These are phyloP conservation scores for Phytopythium aichiense DNA, from an alignment of 352 stramenopile genomes.

Conservation along the genomic window DNA sequence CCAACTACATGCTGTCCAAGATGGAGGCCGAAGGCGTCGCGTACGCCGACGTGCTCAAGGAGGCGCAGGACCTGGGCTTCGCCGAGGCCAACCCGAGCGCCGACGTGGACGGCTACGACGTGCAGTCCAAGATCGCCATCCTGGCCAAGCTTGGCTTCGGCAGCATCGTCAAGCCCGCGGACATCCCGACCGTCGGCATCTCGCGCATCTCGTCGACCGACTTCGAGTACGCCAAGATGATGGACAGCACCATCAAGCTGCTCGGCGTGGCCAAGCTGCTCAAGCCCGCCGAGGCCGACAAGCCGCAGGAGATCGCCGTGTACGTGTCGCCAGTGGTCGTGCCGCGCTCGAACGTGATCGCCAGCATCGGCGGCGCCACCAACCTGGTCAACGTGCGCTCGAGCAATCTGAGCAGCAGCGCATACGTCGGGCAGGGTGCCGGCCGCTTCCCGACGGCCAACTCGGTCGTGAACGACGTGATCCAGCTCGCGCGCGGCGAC, in stretches of 20 bases:
- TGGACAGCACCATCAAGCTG: slow-evolving; percentile 96
- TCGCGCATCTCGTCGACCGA: slow-evolving; percentile 89
- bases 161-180: slow-evolving; percentile 73
- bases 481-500: slow-evolving; percentile 88
- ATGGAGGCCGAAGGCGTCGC: slow-evolving; percentile 93
- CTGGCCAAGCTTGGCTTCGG: slow-evolving; percentile 94
- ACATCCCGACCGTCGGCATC: slow-evolving; percentile 94
- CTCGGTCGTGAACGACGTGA: slow-evolving; percentile 94
- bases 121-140: slow-evolving; percentile 95
- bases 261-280: slow-evolving; percentile 84
- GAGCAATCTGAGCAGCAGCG: slow-evolving; percentile 88
- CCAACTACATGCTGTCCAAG: slow-evolving; percentile 98
- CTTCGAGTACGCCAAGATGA: slow-evolving; percentile 96
- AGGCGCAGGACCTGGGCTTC: slow-evolving; percentile 92
- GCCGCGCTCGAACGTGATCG: slow-evolving; percentile 87
- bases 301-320: slow-evolving; percentile 81
- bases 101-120: slow-evolving; percentile 95
- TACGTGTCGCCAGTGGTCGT: slow-evolving; percentile 95
- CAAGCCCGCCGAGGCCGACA: slow-evolving; percentile 71
- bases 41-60: slow-evolving; percentile 91
- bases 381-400: slow-evolving; percentile 92
- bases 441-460: slow-evolving; percentile 96
- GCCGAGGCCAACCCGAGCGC: slow-evolving; percentile 94
- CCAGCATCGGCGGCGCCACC: slow-evolving; percentile 78
- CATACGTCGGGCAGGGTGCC: slow-evolving; percentile 91